Percentiles rank a stretch among this genome's conserved stretches.
These are phyloP conservation scores for Alternaria ethzedia DNA, from an alignment of 2,329 filamentous ascomycete genomes.

Conservation along the genomic window DNA sequence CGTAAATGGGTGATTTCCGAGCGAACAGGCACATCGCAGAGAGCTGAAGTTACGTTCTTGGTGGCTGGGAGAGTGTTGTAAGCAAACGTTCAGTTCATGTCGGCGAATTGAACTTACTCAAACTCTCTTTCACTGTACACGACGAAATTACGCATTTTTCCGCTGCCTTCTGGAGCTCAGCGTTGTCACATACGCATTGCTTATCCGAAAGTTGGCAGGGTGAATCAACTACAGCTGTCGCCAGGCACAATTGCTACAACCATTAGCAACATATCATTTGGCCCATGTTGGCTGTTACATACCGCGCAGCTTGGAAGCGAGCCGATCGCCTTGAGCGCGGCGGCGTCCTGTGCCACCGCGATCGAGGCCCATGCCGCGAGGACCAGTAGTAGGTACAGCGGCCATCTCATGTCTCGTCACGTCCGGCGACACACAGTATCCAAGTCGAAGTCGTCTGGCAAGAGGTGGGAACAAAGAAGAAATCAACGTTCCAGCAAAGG, in stretches of 20 bases:
- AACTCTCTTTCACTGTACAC: background rate
- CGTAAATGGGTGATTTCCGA: slow-evolving; percentile 39
- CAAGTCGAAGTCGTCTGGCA: background rate
- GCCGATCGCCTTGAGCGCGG: background rate
- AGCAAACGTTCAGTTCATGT: background rate
- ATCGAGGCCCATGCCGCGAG: background rate
- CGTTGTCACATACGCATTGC: slow-evolving; percentile 20
- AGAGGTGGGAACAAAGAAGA: background rate
- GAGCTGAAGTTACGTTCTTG: slow-evolving; percentile 48
- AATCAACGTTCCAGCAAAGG: background rate
- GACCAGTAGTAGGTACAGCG: background rate
- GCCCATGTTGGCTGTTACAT: background rate
- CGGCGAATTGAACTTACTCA: background rate
- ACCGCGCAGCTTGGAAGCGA: slow-evolving; percentile 12
- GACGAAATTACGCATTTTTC: slow-evolving; percentile 11
- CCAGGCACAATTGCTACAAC: slow-evolving; percentile 18
- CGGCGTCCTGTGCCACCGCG: background rate
- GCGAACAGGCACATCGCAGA: slow-evolving; percentile 45
- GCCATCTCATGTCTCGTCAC: background rate
- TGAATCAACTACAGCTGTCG: slow-evolving; percentile 11
- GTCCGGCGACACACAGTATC: background rate
- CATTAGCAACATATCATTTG: background rate
- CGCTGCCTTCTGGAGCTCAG: slow-evolving; percentile 1
- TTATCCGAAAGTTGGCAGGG: slow-evolving; percentile 16
- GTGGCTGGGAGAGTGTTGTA: slow-evolving; percentile 29